phyloP scores from a whole-genome alignment of 768 basidiomycete species.

The Hypholoma fasciculare region DNA sequence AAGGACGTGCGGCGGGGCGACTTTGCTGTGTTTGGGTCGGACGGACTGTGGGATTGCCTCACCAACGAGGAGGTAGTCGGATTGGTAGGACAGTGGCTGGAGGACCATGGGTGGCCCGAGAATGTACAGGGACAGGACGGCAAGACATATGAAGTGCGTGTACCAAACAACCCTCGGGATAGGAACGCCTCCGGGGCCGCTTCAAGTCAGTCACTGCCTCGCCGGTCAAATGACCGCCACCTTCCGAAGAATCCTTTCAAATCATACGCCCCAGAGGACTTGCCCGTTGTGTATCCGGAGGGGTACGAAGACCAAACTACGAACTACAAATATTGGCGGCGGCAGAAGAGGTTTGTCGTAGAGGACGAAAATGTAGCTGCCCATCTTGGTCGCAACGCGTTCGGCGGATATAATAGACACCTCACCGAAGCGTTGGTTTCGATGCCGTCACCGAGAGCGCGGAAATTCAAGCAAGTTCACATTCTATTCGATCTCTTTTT shows the following conservation, averaged over 20 bases:
- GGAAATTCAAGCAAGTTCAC: slow-evolving; percentile 35
- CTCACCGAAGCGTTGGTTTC: slow-evolving; percentile 38
- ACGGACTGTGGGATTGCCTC: slow-evolving; percentile 58
- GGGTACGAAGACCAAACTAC: slow-evolving; percentile 28
- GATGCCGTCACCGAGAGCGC: slow-evolving; percentile 35
- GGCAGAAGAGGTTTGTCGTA: slow-evolving; percentile 36
- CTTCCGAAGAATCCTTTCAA: not conserved
- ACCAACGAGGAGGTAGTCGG: slow-evolving; percentile 56
- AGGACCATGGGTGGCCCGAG: slow-evolving; percentile 14
- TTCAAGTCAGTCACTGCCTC: not conserved
- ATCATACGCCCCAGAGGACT: slow-evolving; percentile 16
- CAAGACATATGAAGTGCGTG: not conserved
- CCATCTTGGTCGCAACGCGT: slow-evolving; percentile 53
- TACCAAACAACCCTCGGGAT: not conserved
- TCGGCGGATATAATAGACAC: slow-evolving; percentile 51
- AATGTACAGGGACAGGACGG: not conserved
- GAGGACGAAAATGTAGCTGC: slow-evolving; percentile 47
- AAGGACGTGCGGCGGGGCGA: slow-evolving; percentile 43
- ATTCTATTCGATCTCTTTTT: not conserved
- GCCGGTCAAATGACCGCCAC: too few relatives aligned
- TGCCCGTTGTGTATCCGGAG: slow-evolving; percentile 31
- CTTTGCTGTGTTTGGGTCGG: slow-evolving; percentile 55
- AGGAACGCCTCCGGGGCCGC: not conserved
- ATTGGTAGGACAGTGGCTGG: slow-evolving; percentile 27
- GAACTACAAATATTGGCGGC: slow-evolving; percentile 36